Evolutionary conservation across 129 eudicot genomes (phyloP), one percentile per base, ranked within the genome.

Genomic region (Pseudognaphalium luteoalbum): DNA sequence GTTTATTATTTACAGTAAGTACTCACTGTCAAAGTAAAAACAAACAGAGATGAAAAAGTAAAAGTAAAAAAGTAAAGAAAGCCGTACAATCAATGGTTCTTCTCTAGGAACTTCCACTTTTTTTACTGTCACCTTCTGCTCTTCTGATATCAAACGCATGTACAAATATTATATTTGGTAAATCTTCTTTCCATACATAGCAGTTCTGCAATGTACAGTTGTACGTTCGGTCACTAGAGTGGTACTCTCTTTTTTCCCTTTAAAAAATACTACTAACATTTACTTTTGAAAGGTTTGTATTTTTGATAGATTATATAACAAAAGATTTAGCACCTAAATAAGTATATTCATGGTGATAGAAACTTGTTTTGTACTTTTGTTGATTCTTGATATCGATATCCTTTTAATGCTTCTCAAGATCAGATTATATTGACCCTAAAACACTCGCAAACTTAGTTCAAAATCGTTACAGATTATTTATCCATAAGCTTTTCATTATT

Each of bases 41-140:
- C 68, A 9, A 42, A 60, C 68, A 9, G 74, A 72, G 72, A 66
- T 66, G 37, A 67, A 66, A 73, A 80, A 67, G 79, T 73, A 80
- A 67, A 44, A 80, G 57, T 33, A 30, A 21, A 20, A 16, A 64
- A 61, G 41, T 17, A 50, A 42, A 63, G 41, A 65, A 61, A 66
- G 37, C 39, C 70, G 83, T 80, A 80, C 74, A 54, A 28, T 78
- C 72, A 64, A 21, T 21, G 62, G 19, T 71, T 32, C 16, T 47
- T 47, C 72, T 71, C 39, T 70, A 65, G 64, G 71, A 67, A 80
- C 80, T 80, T 60, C 35, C 65, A 66, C 79, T 67, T 73, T 78
- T 25, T 73, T 74, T 80, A 65, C 83, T 42, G 69, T 80, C 75
- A 80, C 74, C n/a, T 3, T 47, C 54, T 47, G 54, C 54, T 47